A percentile compares a stretch with the other conserved stretches of the same genome.
Conservation (phyloP, 495 filamentous ascomycete species). For the Entonaema liquescens region DNA sequence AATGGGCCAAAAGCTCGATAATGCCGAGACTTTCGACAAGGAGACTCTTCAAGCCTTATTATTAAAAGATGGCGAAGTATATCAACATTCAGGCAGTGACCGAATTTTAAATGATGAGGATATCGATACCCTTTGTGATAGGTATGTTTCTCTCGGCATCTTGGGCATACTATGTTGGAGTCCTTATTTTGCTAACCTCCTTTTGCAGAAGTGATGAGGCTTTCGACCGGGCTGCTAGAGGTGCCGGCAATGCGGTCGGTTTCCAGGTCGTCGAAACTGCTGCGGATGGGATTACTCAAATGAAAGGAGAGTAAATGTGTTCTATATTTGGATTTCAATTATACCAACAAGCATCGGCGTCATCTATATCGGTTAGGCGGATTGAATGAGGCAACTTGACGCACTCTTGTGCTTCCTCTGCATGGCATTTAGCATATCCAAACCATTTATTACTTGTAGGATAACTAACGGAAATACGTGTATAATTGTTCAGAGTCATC, state of each 20-base stretch:
- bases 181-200: slow-evolving; percentile 7
- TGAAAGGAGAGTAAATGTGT: slow-evolving; percentile 32
- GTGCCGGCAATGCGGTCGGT: slow-evolving; percentile 66
- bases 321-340: neutral
- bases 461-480: neutral
- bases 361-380: slow-evolving; percentile 1
- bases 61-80: slow-evolving; percentile 71
- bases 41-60: slow-evolving; percentile 68
- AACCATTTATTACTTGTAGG: neutral
- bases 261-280: slow-evolving; percentile 76
- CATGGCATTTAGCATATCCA: neutral
- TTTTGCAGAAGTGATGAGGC: slow-evolving; percentile 77
- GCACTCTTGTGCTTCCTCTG: neutral
- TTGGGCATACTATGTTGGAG: neutral
- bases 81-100: slow-evolving; percentile 62
- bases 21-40: slow-evolving; percentile 59
- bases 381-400: neutral
- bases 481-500: neutral
- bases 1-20: slow-evolving; percentile 66
- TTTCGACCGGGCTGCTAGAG: slow-evolving; percentile 80
- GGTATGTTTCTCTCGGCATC: slow-evolving; percentile 25
- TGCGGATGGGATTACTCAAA: slow-evolving; percentile 53
- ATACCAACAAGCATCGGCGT: slow-evolving; percentile 20
- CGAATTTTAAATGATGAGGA: slow-evolving; percentile 80
- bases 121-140: slow-evolving; percentile 78